Base-by-base conservation (phyloP, 495 filamentous ascomycete species). In the Aspergillus funiculosus region DNA sequence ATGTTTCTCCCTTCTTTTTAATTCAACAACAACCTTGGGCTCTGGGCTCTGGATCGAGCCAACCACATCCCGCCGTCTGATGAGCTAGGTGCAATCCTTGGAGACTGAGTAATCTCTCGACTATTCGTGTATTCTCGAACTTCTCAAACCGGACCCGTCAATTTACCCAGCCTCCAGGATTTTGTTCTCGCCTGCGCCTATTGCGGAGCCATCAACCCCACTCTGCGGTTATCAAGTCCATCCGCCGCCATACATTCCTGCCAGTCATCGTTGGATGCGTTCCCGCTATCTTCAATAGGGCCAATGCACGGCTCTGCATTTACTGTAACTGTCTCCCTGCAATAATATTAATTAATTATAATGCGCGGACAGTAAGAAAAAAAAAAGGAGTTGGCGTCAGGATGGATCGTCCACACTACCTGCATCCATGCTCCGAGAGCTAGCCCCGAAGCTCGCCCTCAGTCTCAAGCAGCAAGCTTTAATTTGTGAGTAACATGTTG, bases 361-460 rank as follows among this genome's bases (percentile, higher is more conserved):
- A 31, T 27, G 32, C 25, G 46, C 31, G 43, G 27, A n/a, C n/a
- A n/a, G n/a, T n/a, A n/a, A n/a, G n/a, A n/a, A n/a, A n/a, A n/a
- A n/a, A 39, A 47, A 39, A 39, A 43, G 24, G 43, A 48, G 36
- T 42, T 46, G 40, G 32, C 29, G 43, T 43, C 48, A n/a, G 46
- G 49, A 52, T 52, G 48, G 51, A 55, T 57, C 53, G 48, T 38
- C 51, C 51, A 24, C 48, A 34, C 47, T 51, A 56, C 42, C 43
- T 50, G 20, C 50, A 42, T 55, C 41, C n/a, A n/a, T n/a, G n/a
- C n/a, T n/a, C n/a, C 22, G 48, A 30, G 48, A 58, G 48, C 58
- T 54, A 48, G 51, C 49, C 54, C 51, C 56, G 56, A 57, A 51
- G 43, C 53, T 64, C 58, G 53, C 56, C 58, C 49, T 54, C 56